These are phyloP conservation scores for Chenopodium suecicum DNA, from an alignment of 148 eudicot species.

Conservation along the genomic window DNA sequence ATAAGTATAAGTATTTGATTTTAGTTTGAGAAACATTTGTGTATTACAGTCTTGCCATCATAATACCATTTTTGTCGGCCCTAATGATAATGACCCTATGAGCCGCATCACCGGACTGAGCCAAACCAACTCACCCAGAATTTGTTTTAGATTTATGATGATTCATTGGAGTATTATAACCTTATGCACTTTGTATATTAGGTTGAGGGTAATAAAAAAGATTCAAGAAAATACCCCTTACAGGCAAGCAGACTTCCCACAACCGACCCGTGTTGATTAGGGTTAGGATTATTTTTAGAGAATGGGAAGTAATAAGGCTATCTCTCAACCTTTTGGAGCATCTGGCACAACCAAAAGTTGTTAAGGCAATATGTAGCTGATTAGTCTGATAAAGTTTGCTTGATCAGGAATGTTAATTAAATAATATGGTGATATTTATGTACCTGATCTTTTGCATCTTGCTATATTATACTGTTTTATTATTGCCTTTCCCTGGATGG, in stretches of 20 bases:
- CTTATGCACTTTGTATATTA: not conserved
- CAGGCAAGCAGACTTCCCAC: slow-evolving; percentile 59
- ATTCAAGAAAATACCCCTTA: slow-evolving; percentile 45
- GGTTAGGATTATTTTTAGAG: slow-evolving; percentile 47
- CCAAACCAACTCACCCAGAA: slow-evolving; percentile 71
- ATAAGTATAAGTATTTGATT: too few species aligned
- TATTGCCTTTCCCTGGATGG: slow-evolving; percentile 23
- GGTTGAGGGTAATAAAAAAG: not conserved
- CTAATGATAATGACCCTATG: slow-evolving; percentile 39
- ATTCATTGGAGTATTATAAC: not conserved
- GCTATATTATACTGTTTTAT: slow-evolving; percentile 44
- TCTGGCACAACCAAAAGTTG: slow-evolving; percentile 30
- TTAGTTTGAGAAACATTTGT: too few species aligned
- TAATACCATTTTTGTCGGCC: too few species aligned
- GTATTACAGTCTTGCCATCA: too few species aligned
- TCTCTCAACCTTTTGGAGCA: slow-evolving; percentile 46
- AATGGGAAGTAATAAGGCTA: slow-evolving; percentile 82
- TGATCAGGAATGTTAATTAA: too few species aligned
- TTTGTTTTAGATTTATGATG: slow-evolving; percentile 15
- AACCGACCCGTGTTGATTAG: slow-evolving; percentile 52
- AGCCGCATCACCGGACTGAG: slow-evolving; percentile 66
- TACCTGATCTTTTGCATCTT: slow-evolving; percentile 68
- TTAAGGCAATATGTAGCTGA: not conserved
- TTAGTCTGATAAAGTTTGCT: too few species aligned
- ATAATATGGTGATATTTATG: not conserved